Conservation (phyloP, 805 yeast species). For the Saturnispora ahearnii region DNA sequence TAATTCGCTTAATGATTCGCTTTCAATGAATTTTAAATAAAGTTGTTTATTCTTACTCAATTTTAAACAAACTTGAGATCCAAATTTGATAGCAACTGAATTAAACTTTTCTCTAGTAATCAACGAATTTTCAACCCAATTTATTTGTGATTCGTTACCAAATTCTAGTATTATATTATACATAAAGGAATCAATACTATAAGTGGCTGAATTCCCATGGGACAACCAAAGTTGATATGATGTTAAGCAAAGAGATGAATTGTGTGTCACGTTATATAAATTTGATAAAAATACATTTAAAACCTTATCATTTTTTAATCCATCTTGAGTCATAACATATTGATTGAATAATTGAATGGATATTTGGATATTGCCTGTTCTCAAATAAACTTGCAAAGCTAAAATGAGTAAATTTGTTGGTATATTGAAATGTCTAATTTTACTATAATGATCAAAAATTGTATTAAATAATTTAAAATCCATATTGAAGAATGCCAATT, state of each 20-base stretch:
- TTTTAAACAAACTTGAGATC: slow-evolving; percentile 14
- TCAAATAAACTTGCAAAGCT: slow-evolving; percentile 21
- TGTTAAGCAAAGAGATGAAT: slow-evolving; percentile 17
- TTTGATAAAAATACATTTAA: slow-evolving; percentile 18
- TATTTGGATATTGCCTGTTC: slow-evolving; percentile 19
- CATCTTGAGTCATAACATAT: slow-evolving; percentile 18
- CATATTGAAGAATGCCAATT: slow-evolving; percentile 15
- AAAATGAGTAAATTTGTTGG: slow-evolving; percentile 14
- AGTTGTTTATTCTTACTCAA: slow-evolving; percentile 7
- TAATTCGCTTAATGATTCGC: slow-evolving; percentile 12
- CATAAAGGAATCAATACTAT: slow-evolving; percentile 19
- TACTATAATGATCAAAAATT: slow-evolving; percentile 16
- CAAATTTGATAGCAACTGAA: slow-evolving; percentile 11
- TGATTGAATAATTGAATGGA: slow-evolving; percentile 25
- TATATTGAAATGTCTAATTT: slow-evolving; percentile 8
- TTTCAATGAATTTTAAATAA: slow-evolving; percentile 10
- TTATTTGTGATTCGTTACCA: slow-evolving; percentile 18
- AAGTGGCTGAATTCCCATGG: slow-evolving; percentile 11
- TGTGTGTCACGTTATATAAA: slow-evolving; percentile 16
- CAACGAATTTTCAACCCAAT: slow-evolving; percentile 17
- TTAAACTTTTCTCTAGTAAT: slow-evolving; percentile 10
- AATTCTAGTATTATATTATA: slow-evolving; percentile 15
- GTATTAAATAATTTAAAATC: slow-evolving; percentile 20
- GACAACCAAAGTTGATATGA: slow-evolving; percentile 24
- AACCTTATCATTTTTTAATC: slow-evolving; percentile 12